These are phyloP conservation scores for Thelonectria discophora DNA, from an alignment of 2,329 filamentous ascomycete genomes.

Conservation along the genomic window DNA sequence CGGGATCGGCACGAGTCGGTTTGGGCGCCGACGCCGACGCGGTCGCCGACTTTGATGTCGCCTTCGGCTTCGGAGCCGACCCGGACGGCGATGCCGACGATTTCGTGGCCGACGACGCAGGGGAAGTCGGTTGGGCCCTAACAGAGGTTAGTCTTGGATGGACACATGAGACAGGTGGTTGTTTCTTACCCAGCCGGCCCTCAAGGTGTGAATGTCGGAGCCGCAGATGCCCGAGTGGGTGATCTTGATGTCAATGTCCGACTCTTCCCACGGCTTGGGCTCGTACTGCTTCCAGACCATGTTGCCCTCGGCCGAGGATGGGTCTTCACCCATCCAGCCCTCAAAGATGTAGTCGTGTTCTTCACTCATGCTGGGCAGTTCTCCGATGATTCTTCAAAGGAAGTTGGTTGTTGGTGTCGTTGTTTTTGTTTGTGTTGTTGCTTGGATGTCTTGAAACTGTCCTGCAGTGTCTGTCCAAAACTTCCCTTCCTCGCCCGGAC, in stretches of 20 bases:
- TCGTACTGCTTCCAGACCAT: slow-evolving; percentile 66
- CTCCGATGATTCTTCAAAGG: neutral
- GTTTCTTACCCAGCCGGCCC: slow-evolving; percentile 60
- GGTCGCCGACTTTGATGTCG: slow-evolving; percentile 66
- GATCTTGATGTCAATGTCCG: slow-evolving; percentile 71
- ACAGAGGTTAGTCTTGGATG: slow-evolving; percentile 11
- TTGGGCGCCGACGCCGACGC: slow-evolving; percentile 76
- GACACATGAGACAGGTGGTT: too few species aligned
- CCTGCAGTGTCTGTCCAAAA: neutral
- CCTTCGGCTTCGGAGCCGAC: slow-evolving; percentile 58
- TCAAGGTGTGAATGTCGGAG: slow-evolving; percentile 66
- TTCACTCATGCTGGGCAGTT: slow-evolving; percentile 3
- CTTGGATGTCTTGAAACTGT: slow-evolving; percentile 1
- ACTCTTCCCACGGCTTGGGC: slow-evolving; percentile 73
- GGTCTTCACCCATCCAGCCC: slow-evolving; percentile 49
- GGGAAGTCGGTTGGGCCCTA: slow-evolving; percentile 45
- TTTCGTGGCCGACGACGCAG: slow-evolving; percentile 71
- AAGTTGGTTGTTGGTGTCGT: neutral
- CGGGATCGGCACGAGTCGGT: slow-evolving; percentile 72
- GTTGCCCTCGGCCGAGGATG: slow-evolving; percentile 56
- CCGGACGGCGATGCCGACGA: slow-evolving; percentile 65
- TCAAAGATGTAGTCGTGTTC: slow-evolving; percentile 19
- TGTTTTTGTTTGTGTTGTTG: neutral
- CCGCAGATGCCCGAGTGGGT: slow-evolving; percentile 74
- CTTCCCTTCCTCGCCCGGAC: neutral